Evolutionary conservation across 2,329 filamentous ascomycete genomes (phyloP).

Genomic region (Decorospora gaudefroyi): DNA sequence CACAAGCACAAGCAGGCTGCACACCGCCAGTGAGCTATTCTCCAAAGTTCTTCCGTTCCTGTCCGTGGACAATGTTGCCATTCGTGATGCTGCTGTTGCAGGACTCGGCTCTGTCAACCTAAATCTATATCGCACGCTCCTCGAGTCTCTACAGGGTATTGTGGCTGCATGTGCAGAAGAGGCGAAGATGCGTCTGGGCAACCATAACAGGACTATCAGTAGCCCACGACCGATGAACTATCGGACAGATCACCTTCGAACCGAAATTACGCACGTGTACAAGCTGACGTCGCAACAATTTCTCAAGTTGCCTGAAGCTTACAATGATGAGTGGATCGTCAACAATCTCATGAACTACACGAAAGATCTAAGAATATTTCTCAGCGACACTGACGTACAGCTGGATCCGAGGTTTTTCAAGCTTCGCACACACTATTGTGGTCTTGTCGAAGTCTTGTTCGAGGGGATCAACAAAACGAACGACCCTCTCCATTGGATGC

Average conservation of each 20-base stretch:
- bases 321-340: constrained; percentile 86
- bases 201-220: constrained; percentile 81
- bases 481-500: constrained; percentile 91
- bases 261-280: constrained; percentile 95
- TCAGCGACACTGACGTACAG: constrained; percentile 93
- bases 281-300: constrained; percentile 91
- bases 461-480: constrained; percentile 85
- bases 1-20: constrained; percentile 74
- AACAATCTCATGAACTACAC: constrained; percentile 87
- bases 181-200: constrained; percentile 74
- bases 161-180: constrained; percentile 87
- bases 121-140: constrained; percentile 85
- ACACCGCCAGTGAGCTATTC: constrained; percentile 86
- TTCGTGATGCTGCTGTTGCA: constrained; percentile 86
- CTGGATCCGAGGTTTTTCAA: constrained; percentile 94
- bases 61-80: constrained; percentile 75
- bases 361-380: constrained; percentile 88
- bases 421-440: constrained; percentile 89
- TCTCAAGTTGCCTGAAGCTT: constrained; percentile 75
- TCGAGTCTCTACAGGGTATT: constrained; percentile 87
- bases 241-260: constrained; percentile 83
- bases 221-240: constrained; percentile 74
- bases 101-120: constrained; percentile 94
- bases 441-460: constrained; percentile 88
- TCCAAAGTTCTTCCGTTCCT: constrained; percentile 88